These are phyloP conservation scores for Saccharomycopsis crataegensis DNA, from an alignment of 1,139 yeast species.

Conservation along the genomic window DNA sequence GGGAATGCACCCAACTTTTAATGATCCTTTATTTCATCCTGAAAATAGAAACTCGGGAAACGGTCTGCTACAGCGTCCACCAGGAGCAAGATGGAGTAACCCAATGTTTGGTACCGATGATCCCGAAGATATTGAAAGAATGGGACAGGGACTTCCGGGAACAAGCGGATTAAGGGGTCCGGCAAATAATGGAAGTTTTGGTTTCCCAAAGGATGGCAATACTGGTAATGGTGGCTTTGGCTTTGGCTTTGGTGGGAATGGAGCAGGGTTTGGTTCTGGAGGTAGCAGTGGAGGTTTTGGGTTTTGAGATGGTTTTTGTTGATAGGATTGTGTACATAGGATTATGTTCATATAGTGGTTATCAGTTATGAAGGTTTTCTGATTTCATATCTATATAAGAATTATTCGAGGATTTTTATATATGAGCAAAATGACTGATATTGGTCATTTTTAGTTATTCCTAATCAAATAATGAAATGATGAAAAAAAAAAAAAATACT, in stretches of 20 bases:
- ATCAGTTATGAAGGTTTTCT: no score
- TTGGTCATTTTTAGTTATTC: no score
- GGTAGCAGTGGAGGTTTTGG: conserved; percentile 4
- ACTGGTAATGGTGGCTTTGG: conserved; percentile 10
- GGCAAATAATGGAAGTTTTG: not conserved
- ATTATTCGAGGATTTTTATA: no score
- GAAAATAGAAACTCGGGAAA: not conserved
- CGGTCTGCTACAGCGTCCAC: conserved; percentile 7
- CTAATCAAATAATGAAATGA: no score
- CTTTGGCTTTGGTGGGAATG: not conserved
- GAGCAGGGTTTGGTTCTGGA: conserved; percentile 5
- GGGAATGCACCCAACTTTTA: conserved; percentile 18
- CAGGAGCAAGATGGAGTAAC: conserved; percentile 19
- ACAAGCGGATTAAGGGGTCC: not conserved
- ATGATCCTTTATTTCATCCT: conserved; percentile 15
- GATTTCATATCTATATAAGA: no score
- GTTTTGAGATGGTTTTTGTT: no score
- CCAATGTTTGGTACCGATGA: conserved; percentile 16
- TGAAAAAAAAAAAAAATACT: no score
- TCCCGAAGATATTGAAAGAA: conserved; percentile 5
- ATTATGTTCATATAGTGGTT: no score
- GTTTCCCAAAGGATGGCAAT: not conserved
- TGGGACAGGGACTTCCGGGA: conserved; percentile 18
- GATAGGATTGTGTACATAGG: no score
- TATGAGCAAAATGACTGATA: no score